A percentile compares a stretch with the other conserved stretches of the same genome.
phyloP scores from a whole-genome alignment of 2,329 filamentous ascomycete species.

The Alternaria sp. region DNA sequence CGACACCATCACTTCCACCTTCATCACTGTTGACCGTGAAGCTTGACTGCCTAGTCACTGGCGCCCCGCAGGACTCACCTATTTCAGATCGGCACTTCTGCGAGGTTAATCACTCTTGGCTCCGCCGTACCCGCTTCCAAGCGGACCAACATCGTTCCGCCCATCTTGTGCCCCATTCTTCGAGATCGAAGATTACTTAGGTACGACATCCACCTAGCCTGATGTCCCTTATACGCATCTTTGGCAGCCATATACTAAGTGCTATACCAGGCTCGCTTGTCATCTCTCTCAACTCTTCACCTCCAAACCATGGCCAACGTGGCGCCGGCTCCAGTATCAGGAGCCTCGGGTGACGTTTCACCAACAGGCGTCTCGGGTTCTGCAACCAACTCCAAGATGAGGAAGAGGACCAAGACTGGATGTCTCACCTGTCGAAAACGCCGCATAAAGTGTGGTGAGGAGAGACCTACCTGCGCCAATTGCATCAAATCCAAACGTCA shows the following conservation, averaged over 20 bases:
- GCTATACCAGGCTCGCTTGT: conserved; percentile 1
- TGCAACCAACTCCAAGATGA: conserved; percentile 44
- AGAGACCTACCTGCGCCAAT: conserved; percentile 80
- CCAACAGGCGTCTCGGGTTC: conserved; percentile 32
- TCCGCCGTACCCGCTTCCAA: conserved; percentile 31
- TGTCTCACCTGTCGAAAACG: conserved; percentile 93
- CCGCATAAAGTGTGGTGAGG: conserved; percentile 96
- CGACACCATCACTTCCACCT: conserved; percentile 20
- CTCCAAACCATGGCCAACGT: conserved; percentile 32
- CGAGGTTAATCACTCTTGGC: conserved; percentile 39
- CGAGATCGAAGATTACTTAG: conserved; percentile 7
- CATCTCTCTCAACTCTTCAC: conserved; percentile 4
- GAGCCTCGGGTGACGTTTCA: conserved; percentile 39
- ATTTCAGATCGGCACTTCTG: conserved; percentile 39
- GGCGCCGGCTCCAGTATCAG: conserved; percentile 28
- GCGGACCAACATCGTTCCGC: conserved; percentile 33
- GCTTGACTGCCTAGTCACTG: conserved; percentile 18
- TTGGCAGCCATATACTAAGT: conserved; percentile 9
- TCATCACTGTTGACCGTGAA: conserved; percentile 5
- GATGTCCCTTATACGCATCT: background rate
- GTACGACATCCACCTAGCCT: conserved; percentile 11
- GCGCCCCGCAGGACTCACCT: conserved; percentile 26
- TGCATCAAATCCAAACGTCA: conserved; percentile 85
- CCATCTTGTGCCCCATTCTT: conserved; percentile 18
- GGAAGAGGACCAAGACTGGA: conserved; percentile 82